These are phyloP conservation scores for Carnegiea gigantea DNA, from an alignment of 179 eudicot species.

Conservation along the genomic window DNA sequence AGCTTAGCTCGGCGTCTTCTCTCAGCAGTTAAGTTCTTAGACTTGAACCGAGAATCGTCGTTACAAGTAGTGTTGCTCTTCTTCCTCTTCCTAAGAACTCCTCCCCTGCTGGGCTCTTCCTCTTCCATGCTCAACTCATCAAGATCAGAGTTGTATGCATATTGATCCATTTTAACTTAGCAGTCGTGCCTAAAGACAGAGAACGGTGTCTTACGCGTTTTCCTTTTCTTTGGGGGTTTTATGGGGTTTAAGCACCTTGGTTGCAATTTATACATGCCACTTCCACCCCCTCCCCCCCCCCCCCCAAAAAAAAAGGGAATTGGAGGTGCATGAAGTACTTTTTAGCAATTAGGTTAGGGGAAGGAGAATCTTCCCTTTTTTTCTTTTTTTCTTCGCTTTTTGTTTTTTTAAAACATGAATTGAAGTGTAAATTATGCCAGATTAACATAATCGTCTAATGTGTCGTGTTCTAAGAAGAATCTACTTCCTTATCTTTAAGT, in stretches of 20 bases:
- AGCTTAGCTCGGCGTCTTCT: constrained; percentile 68
- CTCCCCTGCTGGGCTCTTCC: constrained; percentile 14
- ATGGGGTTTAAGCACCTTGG: not conserved
- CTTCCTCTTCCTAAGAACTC: constrained; percentile 6
- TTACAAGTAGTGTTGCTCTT: not conserved
- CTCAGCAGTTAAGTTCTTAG: constrained; percentile 77
- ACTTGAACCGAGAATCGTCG: constrained; percentile 38
- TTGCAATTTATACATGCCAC: not conserved
- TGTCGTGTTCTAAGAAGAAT: too few species aligned
- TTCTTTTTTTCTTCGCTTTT: too few species aligned
- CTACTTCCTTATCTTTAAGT: too few species aligned
- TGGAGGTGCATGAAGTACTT: too few species aligned
- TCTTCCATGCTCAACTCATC: constrained; percentile 31
- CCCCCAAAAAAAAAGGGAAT: too few species aligned
- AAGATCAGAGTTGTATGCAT: constrained; percentile 16
- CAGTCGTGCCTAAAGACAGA: not conserved
- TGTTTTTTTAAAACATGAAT: too few species aligned
- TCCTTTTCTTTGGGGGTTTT: not conserved
- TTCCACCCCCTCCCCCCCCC: too few species aligned
- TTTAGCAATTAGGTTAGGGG: too few species aligned
- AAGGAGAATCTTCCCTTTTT: too few species aligned
- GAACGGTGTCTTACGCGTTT: not conserved
- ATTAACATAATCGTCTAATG: not conserved
- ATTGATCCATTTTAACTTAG: constrained; percentile 22
- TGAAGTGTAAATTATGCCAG: not conserved